Evolutionary conservation across 2,329 filamentous ascomycete genomes (phyloP).

Genomic region (Penicillium freii): DNA sequence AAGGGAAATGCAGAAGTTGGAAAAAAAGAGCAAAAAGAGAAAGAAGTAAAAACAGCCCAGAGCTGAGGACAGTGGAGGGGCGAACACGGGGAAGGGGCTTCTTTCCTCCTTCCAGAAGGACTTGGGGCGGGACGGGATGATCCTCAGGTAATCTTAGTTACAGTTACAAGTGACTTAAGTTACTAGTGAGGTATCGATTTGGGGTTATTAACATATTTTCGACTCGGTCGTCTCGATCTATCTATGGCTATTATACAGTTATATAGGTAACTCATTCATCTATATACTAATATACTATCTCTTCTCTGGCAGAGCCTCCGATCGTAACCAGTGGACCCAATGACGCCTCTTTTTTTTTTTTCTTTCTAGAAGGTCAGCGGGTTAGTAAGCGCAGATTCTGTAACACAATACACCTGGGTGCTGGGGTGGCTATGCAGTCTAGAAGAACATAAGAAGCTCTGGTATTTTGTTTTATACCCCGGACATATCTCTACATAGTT

Average conservation of each 20-base stretch:
- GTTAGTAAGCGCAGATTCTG: slow-evolving; percentile 17
- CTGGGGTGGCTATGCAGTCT: neutral
- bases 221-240: neutral
- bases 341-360: slow-evolving; percentile 20
- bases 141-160: slow-evolving; percentile 14
- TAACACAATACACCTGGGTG: neutral
- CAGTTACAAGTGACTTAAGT: neutral
- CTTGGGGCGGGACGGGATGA: slow-evolving; percentile 25
- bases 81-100: slow-evolving; percentile 26
- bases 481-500: too few relatives aligned
- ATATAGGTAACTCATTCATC: neutral
- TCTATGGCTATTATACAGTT: too few relatives aligned
- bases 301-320: slow-evolving; percentile 17
- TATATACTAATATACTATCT: neutral
- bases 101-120: slow-evolving; percentile 26
- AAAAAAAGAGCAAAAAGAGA: slow-evolving; percentile 2
- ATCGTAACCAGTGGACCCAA: slow-evolving; percentile 19
- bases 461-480: neutral
- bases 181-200: neutral
- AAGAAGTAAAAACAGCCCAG: neutral
- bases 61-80: slow-evolving; percentile 16
- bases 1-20: slow-evolving; percentile 11
- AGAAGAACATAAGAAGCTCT: neutral
- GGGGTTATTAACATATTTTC: neutral
- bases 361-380: slow-evolving; percentile 27